Conservation (phyloP, 1,284 basidiomycete genomes). For the Spongiforma sp. region DNA sequence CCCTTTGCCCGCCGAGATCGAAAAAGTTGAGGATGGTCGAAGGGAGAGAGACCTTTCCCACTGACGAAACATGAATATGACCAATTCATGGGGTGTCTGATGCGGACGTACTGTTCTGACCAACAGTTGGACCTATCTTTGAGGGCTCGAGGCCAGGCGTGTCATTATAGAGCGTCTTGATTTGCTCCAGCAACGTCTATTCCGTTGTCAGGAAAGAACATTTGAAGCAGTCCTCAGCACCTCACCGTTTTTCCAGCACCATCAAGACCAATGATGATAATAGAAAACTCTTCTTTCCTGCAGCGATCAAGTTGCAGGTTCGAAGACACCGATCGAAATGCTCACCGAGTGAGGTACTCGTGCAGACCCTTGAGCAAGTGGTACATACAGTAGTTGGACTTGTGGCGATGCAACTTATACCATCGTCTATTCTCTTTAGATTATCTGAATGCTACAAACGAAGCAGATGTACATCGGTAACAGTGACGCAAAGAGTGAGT, state of each 20-base stretch:
- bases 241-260: constrained; percentile 90
- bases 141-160: constrained; percentile 83
- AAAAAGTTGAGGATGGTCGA: constrained; percentile 94
- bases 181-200: constrained; percentile 89
- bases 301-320: constrained; percentile 8
- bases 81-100: background rate
- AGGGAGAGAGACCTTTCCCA: constrained; percentile 89
- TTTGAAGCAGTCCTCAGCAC: constrained; percentile 12
- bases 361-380: constrained; percentile 90
- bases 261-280: constrained; percentile 90
- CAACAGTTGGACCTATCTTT: constrained; percentile 93
- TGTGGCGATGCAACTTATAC: background rate
- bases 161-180: constrained; percentile 90
- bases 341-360: constrained; percentile 84
- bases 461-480: constrained; percentile 23
- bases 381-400: constrained; percentile 62
- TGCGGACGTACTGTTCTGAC: constrained; percentile 83
- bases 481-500: background rate
- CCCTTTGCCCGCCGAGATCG: constrained; percentile 91
- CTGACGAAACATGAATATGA: constrained; percentile 45
- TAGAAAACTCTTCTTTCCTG: constrained; percentile 92
- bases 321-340: constrained; percentile 27
- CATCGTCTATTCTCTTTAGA: constrained; percentile 4
- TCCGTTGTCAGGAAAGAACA: background rate
- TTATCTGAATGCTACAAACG: constrained; percentile 30